These are phyloP conservation scores for Aspergillus sp. DNA, from an alignment of 2,329 filamentous ascomycete species.

Conservation along the genomic window DNA sequence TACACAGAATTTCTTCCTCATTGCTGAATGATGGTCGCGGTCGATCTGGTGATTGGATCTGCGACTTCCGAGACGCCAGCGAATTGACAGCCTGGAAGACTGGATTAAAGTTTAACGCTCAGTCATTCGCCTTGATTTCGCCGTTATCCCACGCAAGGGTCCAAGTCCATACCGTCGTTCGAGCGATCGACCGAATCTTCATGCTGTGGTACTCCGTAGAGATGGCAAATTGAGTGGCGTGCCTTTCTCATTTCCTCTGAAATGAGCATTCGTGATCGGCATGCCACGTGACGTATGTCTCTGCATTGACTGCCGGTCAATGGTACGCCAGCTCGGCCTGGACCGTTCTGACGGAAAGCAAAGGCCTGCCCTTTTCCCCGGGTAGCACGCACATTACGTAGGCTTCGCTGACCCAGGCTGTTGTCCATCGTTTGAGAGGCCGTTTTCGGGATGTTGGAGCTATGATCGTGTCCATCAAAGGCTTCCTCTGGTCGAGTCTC, in stretches of 20 bases:
- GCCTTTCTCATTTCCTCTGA: slow-evolving; percentile 7
- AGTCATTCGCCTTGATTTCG: neutral
- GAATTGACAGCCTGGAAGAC: neutral
- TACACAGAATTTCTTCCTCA: neutral
- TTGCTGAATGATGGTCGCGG: neutral
- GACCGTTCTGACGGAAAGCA: slow-evolving; percentile 3
- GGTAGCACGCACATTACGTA: neutral
- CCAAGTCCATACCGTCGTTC: slow-evolving; percentile 4
- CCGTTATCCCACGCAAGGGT: slow-evolving; percentile 12
- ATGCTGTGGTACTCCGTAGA: neutral
- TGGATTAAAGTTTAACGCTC: slow-evolving; percentile 9
- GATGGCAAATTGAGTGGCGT: neutral
- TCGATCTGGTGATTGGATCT: slow-evolving; percentile 6
- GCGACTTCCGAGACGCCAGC: slow-evolving; percentile 8
- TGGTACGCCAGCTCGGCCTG: neutral
- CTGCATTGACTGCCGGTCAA: neutral
- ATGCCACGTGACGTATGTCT: slow-evolving; percentile 24
- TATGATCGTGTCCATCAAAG: neutral
- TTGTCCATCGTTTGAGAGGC: neutral
- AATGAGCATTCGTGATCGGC: slow-evolving; percentile 12
- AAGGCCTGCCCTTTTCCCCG: neutral
- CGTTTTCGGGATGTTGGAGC: neutral
- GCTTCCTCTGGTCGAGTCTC: slow-evolving; percentile 5
- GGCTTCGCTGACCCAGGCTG: neutral
- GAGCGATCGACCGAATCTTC: slow-evolving; percentile 4